Conservation (phyloP, 768 basidiomycete species). For the Suillus spraguei region DNA sequence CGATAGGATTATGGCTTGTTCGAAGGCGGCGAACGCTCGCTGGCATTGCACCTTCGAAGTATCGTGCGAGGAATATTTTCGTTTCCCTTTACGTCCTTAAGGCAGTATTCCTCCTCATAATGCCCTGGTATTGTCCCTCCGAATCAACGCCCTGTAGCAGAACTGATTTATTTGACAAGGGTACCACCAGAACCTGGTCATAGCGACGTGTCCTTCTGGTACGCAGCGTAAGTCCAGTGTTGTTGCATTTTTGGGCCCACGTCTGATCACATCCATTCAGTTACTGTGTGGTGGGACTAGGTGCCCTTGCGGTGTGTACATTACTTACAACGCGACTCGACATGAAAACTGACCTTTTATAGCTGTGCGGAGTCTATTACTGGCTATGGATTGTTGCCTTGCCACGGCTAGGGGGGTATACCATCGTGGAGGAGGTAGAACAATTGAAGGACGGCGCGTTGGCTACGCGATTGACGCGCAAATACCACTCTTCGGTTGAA, state of each 20-base stretch:
- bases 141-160: not conserved
- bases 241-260: not conserved
- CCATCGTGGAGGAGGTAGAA: slow-evolving; percentile 51
- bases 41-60: slow-evolving; percentile 24
- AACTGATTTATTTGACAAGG: slow-evolving; percentile 19
- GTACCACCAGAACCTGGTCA: slow-evolving; percentile 29
- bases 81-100: slow-evolving; percentile 23
- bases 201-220: slow-evolving; percentile 35
- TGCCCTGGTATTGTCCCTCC: slow-evolving; percentile 32
- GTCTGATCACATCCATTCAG: slow-evolving; percentile 14
- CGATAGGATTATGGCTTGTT: slow-evolving; percentile 35
- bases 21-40: slow-evolving; percentile 26
- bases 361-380: slow-evolving; percentile 31
- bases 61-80: slow-evolving; percentile 25
- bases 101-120: slow-evolving; percentile 33
- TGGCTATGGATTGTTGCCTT: slow-evolving; percentile 46
- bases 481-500: not conserved
- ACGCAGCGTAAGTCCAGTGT: slow-evolving; percentile 23
- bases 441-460: slow-evolving; percentile 36
- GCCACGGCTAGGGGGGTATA: slow-evolving; percentile 46
- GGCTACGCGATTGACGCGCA: slow-evolving; percentile 36
- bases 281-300: slow-evolving; percentile 31
- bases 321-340: no score
- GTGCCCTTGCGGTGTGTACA: slow-evolving; percentile 27
- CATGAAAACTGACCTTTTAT: slow-evolving; percentile 4